Conservation (phyloP, 2,329 filamentous ascomycete species). For the Aspergillus sp. region DNA sequence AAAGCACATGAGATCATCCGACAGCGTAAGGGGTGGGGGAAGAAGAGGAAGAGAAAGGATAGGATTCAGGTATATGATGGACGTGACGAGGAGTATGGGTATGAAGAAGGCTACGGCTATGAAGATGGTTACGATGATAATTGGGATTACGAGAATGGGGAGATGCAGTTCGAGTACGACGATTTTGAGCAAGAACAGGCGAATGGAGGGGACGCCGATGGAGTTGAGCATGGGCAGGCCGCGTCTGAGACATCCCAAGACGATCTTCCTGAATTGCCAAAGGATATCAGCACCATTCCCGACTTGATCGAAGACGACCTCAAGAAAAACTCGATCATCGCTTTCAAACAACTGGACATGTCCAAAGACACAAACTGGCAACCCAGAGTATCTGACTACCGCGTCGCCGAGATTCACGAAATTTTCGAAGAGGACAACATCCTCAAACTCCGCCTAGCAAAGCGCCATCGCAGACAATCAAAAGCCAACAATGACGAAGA, state of each 20-base stretch:
- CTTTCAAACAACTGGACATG: conserved; percentile 43
- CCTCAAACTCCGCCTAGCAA: conserved; percentile 60
- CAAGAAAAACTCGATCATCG: conserved; percentile 35
- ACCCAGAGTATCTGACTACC: conserved; percentile 46
- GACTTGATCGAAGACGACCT: conserved; percentile 27
- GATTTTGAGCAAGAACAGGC: conserved; percentile 36
- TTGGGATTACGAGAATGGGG: conserved; percentile 24
- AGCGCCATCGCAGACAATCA: conserved; percentile 55
- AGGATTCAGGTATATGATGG: conserved; percentile 43
- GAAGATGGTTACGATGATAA: conserved; percentile 35
- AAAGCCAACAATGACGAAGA: conserved; percentile 55
- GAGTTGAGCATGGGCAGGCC: conserved; percentile 15
- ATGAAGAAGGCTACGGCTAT: conserved; percentile 31
- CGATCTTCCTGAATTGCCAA: conserved; percentile 43
- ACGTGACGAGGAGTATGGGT: conserved; percentile 37
- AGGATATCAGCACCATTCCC: conserved; percentile 60
- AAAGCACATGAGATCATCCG: conserved; percentile 53
- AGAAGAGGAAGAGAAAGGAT: conserved; percentile 44
- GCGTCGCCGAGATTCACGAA: conserved; percentile 59
- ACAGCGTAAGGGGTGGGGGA: conserved; percentile 29
- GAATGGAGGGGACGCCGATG: conserved; percentile 8
- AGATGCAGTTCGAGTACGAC: conserved; percentile 35
- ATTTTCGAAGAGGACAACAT: conserved; percentile 44
- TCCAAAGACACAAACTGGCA: conserved; percentile 43
- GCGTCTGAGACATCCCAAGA: conserved; percentile 15